A percentile compares a stretch with the other conserved stretches of the same genome.
These are phyloP conservation scores for Chaetoceros muelleri DNA, from an alignment of 108 stramenopile species.

Conservation along the genomic window DNA sequence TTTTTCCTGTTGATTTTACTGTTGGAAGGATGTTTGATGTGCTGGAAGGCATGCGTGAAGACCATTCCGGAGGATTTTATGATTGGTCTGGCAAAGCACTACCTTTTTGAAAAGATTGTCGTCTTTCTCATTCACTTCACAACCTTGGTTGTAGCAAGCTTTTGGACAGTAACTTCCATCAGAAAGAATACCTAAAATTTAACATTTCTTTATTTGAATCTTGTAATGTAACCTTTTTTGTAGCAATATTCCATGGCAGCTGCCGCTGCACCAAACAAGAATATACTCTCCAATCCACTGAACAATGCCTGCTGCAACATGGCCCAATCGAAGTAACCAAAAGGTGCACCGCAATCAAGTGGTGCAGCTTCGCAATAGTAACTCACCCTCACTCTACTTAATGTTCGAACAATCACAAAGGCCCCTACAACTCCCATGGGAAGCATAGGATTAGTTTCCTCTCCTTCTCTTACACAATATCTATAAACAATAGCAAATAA, in stretches of 20 bases:
- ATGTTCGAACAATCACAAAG: conserved; percentile 58
- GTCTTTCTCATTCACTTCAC: no score
- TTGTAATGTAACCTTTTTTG: conserved; percentile 28
- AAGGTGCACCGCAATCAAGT: conserved; percentile 53
- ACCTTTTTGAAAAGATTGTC: conserved; percentile 23
- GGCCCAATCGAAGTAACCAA: conserved; percentile 67
- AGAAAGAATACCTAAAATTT: no score
- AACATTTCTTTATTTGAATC: conserved; percentile 19
- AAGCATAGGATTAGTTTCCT: conserved; percentile 54
- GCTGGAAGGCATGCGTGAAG: conserved; percentile 38
- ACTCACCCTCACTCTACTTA: conserved; percentile 38
- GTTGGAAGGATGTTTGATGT: conserved; percentile 37
- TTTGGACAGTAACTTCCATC: no score
- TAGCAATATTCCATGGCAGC: conserved; percentile 50
- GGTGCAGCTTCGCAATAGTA: conserved; percentile 47
- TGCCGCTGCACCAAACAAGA: conserved; percentile 61
- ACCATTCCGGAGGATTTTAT: conserved; percentile 38
- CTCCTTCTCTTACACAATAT: conserved; percentile 49
- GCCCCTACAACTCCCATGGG: conserved; percentile 67
- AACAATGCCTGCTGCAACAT: conserved; percentile 42
- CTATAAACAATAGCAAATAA: conserved; percentile 79
- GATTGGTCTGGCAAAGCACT: conserved; percentile 40
- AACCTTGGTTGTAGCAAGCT: no score
- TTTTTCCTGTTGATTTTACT: conserved; percentile 40
- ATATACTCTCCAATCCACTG: conserved; percentile 51